Conservation (phyloP, 768 basidiomycete genomes). For the Candolleomyces efflorescens region DNA sequence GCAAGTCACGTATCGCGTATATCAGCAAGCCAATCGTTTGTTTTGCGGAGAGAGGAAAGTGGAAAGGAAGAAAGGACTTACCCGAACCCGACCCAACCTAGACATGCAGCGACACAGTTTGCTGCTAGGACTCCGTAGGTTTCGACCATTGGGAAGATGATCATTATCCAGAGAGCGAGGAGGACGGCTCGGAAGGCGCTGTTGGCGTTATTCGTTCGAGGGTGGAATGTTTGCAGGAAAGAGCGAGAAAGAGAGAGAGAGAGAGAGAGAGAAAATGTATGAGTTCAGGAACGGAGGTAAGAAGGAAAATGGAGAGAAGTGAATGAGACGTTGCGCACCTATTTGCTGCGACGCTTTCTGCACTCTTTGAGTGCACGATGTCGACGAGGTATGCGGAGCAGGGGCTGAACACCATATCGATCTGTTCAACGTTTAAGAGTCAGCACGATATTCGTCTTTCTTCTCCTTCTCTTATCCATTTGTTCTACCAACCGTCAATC, state of each 20-base stretch:
- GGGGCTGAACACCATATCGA: constrained; percentile 54
- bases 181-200: constrained; percentile 48
- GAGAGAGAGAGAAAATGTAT: too few species aligned
- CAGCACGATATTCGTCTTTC: background rate
- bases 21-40: too few species aligned
- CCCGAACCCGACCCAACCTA: constrained; percentile 50
- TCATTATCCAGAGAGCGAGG: constrained; percentile 37
- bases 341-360: constrained; percentile 57
- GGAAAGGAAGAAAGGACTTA: constrained; percentile 27
- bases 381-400: constrained; percentile 57
- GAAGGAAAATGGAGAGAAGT: background rate
- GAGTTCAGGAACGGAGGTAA: background rate
- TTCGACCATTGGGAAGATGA: constrained; percentile 52
- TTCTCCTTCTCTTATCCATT: too few species aligned
- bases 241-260: background rate
- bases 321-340: constrained; percentile 33
- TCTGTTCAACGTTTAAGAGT: constrained; percentile 27
- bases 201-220: too few species aligned
- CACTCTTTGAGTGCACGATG: constrained; percentile 54
- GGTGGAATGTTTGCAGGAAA: too few species aligned
- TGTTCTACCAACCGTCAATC: too few species aligned
- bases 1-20: background rate
- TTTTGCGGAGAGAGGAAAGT: background rate
- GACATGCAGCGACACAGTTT: constrained; percentile 39
- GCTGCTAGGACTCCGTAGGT: constrained; percentile 47